A percentile compares a stretch with the other conserved stretches of the same genome.
Conservation (phyloP, 495 filamentous ascomycete genomes). For the Xylaria grammica region DNA sequence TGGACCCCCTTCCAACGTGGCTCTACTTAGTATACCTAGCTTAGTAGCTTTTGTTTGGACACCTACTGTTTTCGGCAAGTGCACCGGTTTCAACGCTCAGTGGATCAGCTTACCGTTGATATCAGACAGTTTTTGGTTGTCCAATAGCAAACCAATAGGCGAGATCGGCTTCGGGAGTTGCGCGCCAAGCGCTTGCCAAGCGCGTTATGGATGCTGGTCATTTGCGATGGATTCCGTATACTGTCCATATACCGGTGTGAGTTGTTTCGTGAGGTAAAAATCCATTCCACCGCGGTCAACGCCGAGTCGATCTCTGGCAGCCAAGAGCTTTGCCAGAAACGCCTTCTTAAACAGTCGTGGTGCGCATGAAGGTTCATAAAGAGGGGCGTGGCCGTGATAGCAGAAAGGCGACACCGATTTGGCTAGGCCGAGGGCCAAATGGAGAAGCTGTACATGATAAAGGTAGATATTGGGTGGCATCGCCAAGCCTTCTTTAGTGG, state of each 20-base stretch:
- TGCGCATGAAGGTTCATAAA: background rate
- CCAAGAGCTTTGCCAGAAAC: slow-evolving; percentile 4
- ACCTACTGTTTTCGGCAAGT: slow-evolving; percentile 9
- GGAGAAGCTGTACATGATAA: slow-evolving; percentile 5
- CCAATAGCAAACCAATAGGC: background rate
- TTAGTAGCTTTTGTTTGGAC: background rate
- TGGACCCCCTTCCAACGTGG: too few species aligned
- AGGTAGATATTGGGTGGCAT: slow-evolving; percentile 11
- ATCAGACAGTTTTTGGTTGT: background rate
- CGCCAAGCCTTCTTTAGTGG: slow-evolving; percentile 19
- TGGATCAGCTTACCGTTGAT: background rate
- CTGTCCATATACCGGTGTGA: background rate
- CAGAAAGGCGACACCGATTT: slow-evolving; percentile 1
- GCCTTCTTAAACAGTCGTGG: slow-evolving; percentile 18
- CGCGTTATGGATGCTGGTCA: background rate
- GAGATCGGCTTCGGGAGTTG: slow-evolving; percentile 8
- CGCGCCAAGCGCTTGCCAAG: slow-evolving; percentile 13
- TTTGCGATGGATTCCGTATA: background rate
- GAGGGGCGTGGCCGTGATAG: background rate
- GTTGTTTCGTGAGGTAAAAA: background rate
- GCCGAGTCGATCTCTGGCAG: background rate
- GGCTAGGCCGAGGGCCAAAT: slow-evolving; percentile 7
- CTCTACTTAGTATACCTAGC: too few species aligned
- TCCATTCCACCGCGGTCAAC: background rate
- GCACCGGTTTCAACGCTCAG: background rate